These are phyloP conservation scores for Camelina hispida DNA, from an alignment of 345 rosid genomes.

Conservation along the genomic window DNA sequence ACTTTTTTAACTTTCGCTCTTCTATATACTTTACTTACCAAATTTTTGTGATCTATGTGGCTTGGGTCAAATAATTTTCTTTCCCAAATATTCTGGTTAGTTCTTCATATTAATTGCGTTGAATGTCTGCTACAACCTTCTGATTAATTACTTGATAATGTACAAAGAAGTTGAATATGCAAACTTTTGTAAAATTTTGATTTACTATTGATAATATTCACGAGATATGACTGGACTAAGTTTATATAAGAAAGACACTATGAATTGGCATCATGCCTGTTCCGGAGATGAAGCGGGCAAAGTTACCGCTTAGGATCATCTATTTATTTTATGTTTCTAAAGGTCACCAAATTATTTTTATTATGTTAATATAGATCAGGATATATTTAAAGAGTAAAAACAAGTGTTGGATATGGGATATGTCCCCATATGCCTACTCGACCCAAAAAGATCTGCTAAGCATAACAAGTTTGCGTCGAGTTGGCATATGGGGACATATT, in stretches of 20 bases:
- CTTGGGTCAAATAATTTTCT: slow-evolving; percentile 1
- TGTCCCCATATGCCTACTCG: too few relatives aligned
- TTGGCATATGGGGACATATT: too few relatives aligned
- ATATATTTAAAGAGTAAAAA: too few relatives aligned
- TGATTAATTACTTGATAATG: neutral
- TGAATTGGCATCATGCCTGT: too few relatives aligned
- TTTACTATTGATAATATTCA: neutral
- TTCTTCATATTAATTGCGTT: slow-evolving; percentile 4
- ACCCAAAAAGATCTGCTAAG: too few relatives aligned
- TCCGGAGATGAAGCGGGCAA: too few relatives aligned
- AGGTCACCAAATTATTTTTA: too few relatives aligned
- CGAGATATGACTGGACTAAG: slow-evolving; percentile 4
- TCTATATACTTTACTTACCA: neutral
- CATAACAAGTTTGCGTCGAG: too few relatives aligned
- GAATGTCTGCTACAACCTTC: neutral
- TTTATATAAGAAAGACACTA: neutral
- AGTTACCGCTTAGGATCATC: too few relatives aligned
- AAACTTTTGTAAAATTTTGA: neutral
- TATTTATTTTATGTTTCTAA: too few relatives aligned
- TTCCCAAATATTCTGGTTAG: slow-evolving; percentile 1
- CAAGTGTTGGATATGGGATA: too few relatives aligned
- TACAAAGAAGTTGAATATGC: neutral
- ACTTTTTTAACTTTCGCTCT: neutral
- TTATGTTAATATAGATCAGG: too few relatives aligned
- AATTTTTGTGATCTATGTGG: neutral